These are phyloP conservation scores for Calocera cornea DNA, from an alignment of 768 basidiomycete genomes.

Conservation along the genomic window DNA sequence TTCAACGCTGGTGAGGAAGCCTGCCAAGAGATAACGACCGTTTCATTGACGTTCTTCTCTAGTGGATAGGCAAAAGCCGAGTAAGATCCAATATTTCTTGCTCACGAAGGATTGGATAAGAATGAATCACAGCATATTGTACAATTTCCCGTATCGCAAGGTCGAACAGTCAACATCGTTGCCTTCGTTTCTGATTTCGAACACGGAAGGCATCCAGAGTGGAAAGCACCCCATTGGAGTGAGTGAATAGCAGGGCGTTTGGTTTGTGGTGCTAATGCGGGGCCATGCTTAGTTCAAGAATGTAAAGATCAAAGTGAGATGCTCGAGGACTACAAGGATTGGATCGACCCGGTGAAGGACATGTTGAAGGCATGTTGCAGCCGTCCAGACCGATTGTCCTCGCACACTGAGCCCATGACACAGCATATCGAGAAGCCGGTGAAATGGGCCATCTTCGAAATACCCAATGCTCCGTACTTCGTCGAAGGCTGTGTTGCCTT, in stretches of 20 bases:
- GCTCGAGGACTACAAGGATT: slow-evolving; percentile 31
- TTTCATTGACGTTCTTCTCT: neutral
- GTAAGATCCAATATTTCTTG: neutral
- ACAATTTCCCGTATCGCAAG: slow-evolving; percentile 15
- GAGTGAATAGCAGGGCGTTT: neutral
- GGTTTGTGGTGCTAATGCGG: neutral
- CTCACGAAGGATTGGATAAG: neutral
- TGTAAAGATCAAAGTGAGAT: slow-evolving; percentile 28
- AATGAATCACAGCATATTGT: neutral
- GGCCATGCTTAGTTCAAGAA: neutral
- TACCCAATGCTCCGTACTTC: slow-evolving; percentile 38
- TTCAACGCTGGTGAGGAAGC: neutral
- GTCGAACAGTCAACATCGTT: slow-evolving; percentile 48
- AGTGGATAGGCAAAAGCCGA: neutral
- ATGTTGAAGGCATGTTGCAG: slow-evolving; percentile 36
- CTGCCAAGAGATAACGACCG: too few relatives aligned
- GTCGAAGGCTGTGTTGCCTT: slow-evolving; percentile 36
- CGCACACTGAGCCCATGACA: slow-evolving; percentile 1
- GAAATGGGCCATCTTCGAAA: slow-evolving; percentile 52
- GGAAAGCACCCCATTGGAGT: neutral
- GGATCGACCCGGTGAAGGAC: slow-evolving; percentile 48
- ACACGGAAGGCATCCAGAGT: slow-evolving; percentile 29
- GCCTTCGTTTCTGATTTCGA: slow-evolving; percentile 41
- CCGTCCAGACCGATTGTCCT: neutral
- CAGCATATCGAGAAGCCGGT: slow-evolving; percentile 42